A percentile compares a stretch with the other conserved stretches of the same genome.
Conservation (phyloP, 805 yeast genomes). For the Ogataea dorogensis region DNA sequence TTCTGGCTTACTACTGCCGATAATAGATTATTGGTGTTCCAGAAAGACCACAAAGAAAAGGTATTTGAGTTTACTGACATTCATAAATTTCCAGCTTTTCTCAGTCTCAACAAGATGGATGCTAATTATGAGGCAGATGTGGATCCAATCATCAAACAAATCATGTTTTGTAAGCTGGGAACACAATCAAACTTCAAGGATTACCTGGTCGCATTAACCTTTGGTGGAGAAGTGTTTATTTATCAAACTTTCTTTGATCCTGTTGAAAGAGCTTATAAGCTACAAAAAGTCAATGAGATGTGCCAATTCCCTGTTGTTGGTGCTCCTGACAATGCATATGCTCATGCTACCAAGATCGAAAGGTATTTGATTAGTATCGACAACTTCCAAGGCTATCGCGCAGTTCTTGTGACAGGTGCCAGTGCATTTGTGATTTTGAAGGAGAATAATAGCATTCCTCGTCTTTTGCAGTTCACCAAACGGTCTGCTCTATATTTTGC, state of each 20-base stretch:
- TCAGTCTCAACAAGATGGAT: constrained; percentile 47
- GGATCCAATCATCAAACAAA: constrained; percentile 72
- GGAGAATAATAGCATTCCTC: constrained; percentile 59
- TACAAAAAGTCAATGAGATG: constrained; percentile 44
- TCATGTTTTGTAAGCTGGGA: constrained; percentile 64
- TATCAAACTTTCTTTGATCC: constrained; percentile 56
- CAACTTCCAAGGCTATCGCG: constrained; percentile 54
- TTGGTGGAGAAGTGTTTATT: constrained; percentile 75
- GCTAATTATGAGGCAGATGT: constrained; percentile 51
- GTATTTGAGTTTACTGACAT: constrained; percentile 53
- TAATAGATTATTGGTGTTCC: constrained; percentile 66
- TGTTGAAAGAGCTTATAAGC: constrained; percentile 37
- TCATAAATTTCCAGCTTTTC: constrained; percentile 43
- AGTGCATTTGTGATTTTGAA: constrained; percentile 70
- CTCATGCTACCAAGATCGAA: constrained; percentile 66
- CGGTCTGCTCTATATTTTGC: constrained; percentile 68
- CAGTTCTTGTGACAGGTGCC: constrained; percentile 70
- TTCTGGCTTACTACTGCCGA: constrained; percentile 76
- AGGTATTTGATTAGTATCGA: constrained; percentile 61
- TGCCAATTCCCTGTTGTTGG: constrained; percentile 56
- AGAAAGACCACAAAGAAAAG: constrained; percentile 51
- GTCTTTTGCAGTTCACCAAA: constrained; percentile 64
- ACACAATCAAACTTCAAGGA: constrained; percentile 54
- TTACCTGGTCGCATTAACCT: constrained; percentile 66
- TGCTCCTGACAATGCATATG: constrained; percentile 76